These are phyloP conservation scores for Colletotrichum sp. DNA, from an alignment of 2,329 filamentous ascomycete genomes.

Conservation along the genomic window DNA sequence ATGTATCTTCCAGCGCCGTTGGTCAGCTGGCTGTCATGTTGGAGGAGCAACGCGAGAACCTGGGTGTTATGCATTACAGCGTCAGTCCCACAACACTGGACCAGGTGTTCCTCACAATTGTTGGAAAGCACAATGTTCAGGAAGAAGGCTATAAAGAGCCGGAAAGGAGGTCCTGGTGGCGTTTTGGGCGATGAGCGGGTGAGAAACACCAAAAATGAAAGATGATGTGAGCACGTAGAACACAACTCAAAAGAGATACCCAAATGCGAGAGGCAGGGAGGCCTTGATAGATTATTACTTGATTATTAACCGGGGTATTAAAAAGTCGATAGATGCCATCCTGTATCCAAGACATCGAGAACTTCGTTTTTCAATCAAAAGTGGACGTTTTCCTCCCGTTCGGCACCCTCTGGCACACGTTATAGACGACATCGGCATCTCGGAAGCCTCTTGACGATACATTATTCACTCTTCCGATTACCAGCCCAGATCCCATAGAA, in stretches of 20 bases:
- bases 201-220: neutral
- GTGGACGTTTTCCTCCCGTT: neutral
- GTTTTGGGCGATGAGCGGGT: neutral
- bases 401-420: neutral
- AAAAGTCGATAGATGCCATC: neutral
- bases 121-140: constrained; percentile 77
- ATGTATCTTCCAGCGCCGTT: constrained; percentile 57
- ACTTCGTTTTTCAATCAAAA: neutral
- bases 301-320: neutral
- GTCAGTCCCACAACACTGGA: constrained; percentile 88
- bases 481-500: neutral
- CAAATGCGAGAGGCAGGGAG: neutral
- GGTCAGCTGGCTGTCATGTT: constrained; percentile 74
- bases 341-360: neutral
- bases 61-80: constrained; percentile 86
- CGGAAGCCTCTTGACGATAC: neutral
- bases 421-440: neutral
- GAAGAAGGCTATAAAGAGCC: constrained; percentile 68
- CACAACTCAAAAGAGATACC: neutral
- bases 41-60: constrained; percentile 69
- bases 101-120: constrained; percentile 88
- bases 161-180: constrained; percentile 25
- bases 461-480: neutral
- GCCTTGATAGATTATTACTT: neutral
- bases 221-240: neutral